Conservation (phyloP, 805 yeast species). For the Starmerella khaoyaiensis region DNA sequence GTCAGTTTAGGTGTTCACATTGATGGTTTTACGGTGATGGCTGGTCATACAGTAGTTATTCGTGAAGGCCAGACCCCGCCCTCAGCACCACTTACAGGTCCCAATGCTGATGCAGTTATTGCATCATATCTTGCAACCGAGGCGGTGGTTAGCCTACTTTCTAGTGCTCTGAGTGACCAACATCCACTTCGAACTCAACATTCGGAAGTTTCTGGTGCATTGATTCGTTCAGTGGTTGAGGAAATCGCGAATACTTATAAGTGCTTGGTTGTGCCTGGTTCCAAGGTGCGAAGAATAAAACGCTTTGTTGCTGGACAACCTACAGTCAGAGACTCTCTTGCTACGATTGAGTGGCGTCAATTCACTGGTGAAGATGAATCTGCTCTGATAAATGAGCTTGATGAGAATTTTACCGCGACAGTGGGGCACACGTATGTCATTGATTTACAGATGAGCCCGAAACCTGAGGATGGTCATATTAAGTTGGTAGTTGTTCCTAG, state of each 20-base stretch:
- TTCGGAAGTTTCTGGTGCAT: constrained; percentile 45
- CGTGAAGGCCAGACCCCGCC: constrained; percentile 30
- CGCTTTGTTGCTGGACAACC: constrained; percentile 94
- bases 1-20: constrained; percentile 79
- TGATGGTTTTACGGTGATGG: constrained; percentile 86
- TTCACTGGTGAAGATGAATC: constrained; percentile 18
- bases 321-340: constrained; percentile 87
- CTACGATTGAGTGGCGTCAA: constrained; percentile 51
- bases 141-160: constrained; percentile 65
- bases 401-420: constrained; percentile 41
- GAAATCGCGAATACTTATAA: constrained; percentile 72
- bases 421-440: constrained; percentile 80
- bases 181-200: constrained; percentile 38
- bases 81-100: constrained; percentile 68
- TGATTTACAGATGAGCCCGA: constrained; percentile 70
- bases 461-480: constrained; percentile 23
- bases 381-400: constrained; percentile 34
- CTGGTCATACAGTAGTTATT: constrained; percentile 76
- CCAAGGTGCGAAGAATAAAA: constrained; percentile 80
- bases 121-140: constrained; percentile 86
- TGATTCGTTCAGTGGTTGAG: constrained; percentile 66
- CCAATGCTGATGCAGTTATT: constrained; percentile 76
- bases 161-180: constrained; percentile 41
- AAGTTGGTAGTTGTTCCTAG: constrained; percentile 24
- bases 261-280: constrained; percentile 82